Conservation (phyloP, 345 rosid genomes). For the Citrus sp. region DNA sequence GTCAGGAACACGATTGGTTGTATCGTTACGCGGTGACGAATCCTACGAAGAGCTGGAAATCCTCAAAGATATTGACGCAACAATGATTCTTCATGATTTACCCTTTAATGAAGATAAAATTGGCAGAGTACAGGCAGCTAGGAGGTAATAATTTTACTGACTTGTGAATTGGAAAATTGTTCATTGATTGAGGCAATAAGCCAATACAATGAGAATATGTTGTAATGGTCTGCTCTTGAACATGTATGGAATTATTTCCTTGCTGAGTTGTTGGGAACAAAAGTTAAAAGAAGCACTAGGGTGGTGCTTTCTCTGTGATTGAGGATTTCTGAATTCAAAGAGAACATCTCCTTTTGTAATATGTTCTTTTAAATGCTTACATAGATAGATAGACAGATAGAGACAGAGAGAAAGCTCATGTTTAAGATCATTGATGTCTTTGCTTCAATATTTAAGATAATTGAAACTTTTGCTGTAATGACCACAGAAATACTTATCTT, state of each 20-base stretch:
- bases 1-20: slow-evolving; percentile 86
- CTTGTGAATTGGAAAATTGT: neutral
- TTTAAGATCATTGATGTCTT: neutral
- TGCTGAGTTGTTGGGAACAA: neutral
- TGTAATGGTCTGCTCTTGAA: neutral
- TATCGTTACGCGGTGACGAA: slow-evolving; percentile 84
- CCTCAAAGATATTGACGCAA: slow-evolving; percentile 63
- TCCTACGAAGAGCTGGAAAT: slow-evolving; percentile 70
- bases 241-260: neutral
- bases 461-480: neutral
- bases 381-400: neutral
- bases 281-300: neutral
- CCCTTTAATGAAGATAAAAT: slow-evolving; percentile 68
- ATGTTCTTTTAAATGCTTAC: neutral
- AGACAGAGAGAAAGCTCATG: neutral
- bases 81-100: slow-evolving; percentile 80
- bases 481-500: neutral
- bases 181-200: neutral
- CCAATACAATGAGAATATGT: neutral
- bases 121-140: slow-evolving; percentile 93
- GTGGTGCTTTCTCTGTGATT: neutral
- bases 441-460: neutral
- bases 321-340: neutral
- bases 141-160: slow-evolving; percentile 56
- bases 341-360: neutral